phyloP scores from a whole-genome alignment of 2,329 filamentous ascomycete genomes.

The Exophiala spinifera region DNA sequence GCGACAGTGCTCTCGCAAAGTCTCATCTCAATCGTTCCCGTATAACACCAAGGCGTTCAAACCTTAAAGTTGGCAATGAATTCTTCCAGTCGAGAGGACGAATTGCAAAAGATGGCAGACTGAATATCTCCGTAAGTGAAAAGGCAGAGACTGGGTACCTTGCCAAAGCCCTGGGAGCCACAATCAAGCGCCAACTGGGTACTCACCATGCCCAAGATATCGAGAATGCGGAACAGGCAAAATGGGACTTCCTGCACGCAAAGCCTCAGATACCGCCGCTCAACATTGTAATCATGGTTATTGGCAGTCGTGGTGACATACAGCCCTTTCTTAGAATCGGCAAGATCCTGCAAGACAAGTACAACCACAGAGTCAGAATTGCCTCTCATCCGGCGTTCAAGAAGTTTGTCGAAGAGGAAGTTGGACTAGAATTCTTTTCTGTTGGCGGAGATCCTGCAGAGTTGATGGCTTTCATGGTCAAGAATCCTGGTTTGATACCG shows the following conservation, averaged over 20 bases:
- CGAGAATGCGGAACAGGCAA: conserved; percentile 13
- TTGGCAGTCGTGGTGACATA: conserved; percentile 74
- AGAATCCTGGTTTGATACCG: conserved; percentile 72
- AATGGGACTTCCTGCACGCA: conserved; percentile 28
- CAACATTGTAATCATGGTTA: conserved; percentile 81
- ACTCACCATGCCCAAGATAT: conserved; percentile 33
- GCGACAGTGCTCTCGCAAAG: conserved; percentile 14
- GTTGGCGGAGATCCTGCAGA: conserved; percentile 76
- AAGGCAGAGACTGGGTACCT: conserved; percentile 67
- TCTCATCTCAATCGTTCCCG: conserved; percentile 24
- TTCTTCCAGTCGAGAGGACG: conserved; percentile 44
- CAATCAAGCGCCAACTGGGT: conserved; percentile 55
- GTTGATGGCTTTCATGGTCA: conserved; percentile 86
- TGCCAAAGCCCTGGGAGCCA: conserved; percentile 67
- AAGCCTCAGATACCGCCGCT: conserved; percentile 49
- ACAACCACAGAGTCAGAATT: conserved; percentile 72
- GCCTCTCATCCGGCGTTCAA: conserved; percentile 76
- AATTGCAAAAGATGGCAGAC: conserved; percentile 64
- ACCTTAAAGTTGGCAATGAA: conserved; percentile 23
- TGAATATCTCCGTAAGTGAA: conserved; percentile 71
- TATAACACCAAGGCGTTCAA: conserved; percentile 4
- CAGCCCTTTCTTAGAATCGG: conserved; percentile 77
- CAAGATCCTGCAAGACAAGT: conserved; percentile 66
- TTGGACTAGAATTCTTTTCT: conserved; percentile 73
- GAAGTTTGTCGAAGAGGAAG: conserved; percentile 70